Percentiles rank a stretch among this genome's conserved stretches.
Evolutionary conservation across 805 yeast species (phyloP).

Genomic region (Priceomyces haplophilus): DNA sequence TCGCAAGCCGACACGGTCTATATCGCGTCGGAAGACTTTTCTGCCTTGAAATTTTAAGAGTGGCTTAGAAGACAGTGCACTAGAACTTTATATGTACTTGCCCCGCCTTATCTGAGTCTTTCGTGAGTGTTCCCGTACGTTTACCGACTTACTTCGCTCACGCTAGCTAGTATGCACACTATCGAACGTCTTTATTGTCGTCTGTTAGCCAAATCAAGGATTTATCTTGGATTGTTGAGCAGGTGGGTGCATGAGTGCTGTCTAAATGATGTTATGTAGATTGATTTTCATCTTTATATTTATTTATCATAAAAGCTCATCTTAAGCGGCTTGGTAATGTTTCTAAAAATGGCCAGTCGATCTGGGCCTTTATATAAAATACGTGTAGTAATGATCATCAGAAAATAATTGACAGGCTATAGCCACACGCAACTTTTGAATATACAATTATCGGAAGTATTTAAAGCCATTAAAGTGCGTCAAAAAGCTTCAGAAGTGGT

Average conservation of each 20-base stretch:
- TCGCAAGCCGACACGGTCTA: slow-evolving; percentile 59
- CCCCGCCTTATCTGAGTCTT: too few species aligned
- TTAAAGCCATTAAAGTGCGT: too few species aligned
- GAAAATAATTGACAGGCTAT: background rate
- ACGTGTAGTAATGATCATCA: slow-evolving; percentile 1
- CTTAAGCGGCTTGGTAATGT: background rate
- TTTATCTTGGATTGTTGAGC: background rate
- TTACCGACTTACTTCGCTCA: too few species aligned
- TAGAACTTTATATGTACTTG: too few species aligned
- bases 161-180: too few species aligned
- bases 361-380: background rate
- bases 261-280: background rate
- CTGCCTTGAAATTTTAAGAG: background rate
- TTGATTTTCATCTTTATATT: background rate
- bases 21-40: slow-evolving; percentile 31
- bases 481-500: background rate
- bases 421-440: too few species aligned
- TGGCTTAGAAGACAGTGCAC: too few species aligned
- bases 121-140: too few species aligned
- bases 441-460: too few species aligned
- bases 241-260: background rate
- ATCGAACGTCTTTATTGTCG: background rate
- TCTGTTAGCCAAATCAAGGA: background rate
- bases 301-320: background rate
- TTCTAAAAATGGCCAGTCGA: background rate